Evolutionary conservation across 2,329 filamentous ascomycete genomes (phyloP), one percentile per base, ranked within the genome.

Genomic region (Paecilomyces formosus): DNA sequence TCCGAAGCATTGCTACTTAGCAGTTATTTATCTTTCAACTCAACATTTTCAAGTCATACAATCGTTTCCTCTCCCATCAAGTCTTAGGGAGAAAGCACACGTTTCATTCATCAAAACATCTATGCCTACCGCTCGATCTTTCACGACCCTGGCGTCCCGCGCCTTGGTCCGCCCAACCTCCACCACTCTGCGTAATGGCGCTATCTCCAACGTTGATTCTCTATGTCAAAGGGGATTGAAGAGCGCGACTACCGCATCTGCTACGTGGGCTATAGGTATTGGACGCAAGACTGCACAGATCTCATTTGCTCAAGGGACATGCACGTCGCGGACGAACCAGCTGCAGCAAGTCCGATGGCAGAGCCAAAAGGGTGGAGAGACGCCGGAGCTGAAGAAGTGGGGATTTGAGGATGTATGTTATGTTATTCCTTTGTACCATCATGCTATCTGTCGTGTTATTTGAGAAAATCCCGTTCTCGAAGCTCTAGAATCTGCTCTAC

Each of bases 381-480:
- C 33, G 3, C 31, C 50, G 18, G 22, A 54, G n/a, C 61, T 72
- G 22, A 65, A 63, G 30, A 55, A 69, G 57, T 72, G 70, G 68
- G 66, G 63, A 6, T 75, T 74, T 54, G 72, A 75, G 63, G 71
- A 74, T 49, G 72, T 74, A 71, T 49, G 63, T 31, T n/a, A n/a
- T 55, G 11, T 33, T 21, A 1, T n/a, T 33, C 55, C 11, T 56
- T 8, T 45, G 49, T 12, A 13, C n/a, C n/a, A n/a, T n/a, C n/a
- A n/a, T 21, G 11, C 15, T 22, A 21, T 18, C 28, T 35, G 31
- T 54, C 30, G 39, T 49, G 15, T 31, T n/a, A 5, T 31, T 50
- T 33, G 57, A 28, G 24, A 26, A 3, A 26, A 26, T 26, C 24
- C 2, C 2, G 24, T 26, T 26, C 24, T 26, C 24, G 24, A 26